Evolutionary conservation across 768 basidiomycete genomes (phyloP).

Genomic region (Macrolepiota albuminosa): DNA sequence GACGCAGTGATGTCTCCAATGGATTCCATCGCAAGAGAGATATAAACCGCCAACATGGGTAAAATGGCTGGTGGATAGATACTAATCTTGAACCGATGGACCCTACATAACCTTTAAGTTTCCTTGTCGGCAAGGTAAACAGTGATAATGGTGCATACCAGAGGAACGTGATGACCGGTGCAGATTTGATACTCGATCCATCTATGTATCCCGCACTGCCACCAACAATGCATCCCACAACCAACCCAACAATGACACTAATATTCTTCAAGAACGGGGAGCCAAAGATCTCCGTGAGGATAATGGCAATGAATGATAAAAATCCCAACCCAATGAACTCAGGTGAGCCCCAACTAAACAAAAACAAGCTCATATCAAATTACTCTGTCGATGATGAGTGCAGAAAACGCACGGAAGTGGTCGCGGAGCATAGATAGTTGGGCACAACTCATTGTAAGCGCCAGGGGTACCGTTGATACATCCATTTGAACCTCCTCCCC

Average conservation of each 20-base stretch:
- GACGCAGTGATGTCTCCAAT: constrained; percentile 84
- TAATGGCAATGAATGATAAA: constrained; percentile 71
- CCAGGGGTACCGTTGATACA: constrained; percentile 57
- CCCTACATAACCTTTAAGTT: constrained; percentile 33
- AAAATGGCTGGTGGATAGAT: constrained; percentile 69
- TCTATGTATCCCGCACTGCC: constrained; percentile 79
- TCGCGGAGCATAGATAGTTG: constrained; percentile 62
- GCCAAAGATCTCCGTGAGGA: constrained; percentile 78
- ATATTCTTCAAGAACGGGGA: constrained; percentile 82
- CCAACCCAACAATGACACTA: constrained; percentile 70
- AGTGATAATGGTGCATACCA: constrained; percentile 38
- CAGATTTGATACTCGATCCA: constrained; percentile 52
- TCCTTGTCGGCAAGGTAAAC: neutral
- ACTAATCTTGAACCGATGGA: constrained; percentile 69
- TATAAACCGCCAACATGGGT: constrained; percentile 38
- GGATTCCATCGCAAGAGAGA: constrained; percentile 76
- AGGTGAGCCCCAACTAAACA: constrained; percentile 67
- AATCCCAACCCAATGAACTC: constrained; percentile 87
- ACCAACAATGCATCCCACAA: constrained; percentile 76
- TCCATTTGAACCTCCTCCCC: constrained; percentile 80
- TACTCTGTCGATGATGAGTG: neutral
- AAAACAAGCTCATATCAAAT: neutral
- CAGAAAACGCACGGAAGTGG: constrained; percentile 49
- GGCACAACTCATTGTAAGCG: constrained; percentile 71
- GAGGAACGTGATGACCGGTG: constrained; percentile 78